Conservation (phyloP, 768 basidiomycete species). For the Coprinopsis strossmayeri region DNA sequence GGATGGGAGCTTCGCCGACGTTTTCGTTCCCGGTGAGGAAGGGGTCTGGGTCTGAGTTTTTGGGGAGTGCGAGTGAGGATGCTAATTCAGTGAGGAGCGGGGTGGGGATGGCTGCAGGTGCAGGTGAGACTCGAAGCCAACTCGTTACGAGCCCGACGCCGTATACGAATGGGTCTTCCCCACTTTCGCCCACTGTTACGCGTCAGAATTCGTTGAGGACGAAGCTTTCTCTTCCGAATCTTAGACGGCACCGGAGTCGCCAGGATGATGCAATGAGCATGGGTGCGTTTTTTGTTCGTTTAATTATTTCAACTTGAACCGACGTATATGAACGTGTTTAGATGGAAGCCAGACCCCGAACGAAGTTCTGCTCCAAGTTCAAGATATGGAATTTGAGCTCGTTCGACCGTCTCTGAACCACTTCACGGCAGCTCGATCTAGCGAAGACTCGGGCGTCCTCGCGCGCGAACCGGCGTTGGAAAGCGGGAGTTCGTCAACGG, state of each 20-base stretch:
- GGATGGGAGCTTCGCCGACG: not conserved
- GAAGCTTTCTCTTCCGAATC: slow-evolving; percentile 68
- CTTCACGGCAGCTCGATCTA: slow-evolving; percentile 30
- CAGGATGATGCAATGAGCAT: no score
- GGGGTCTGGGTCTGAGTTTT: not conserved
- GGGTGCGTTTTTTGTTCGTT: no score
- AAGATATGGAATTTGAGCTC: slow-evolving; percentile 80
- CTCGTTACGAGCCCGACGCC: slow-evolving; percentile 19
- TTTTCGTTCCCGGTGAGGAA: not conserved
- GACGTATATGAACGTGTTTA: not conserved
- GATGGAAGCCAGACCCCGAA: no score
- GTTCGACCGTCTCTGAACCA: slow-evolving; percentile 50
- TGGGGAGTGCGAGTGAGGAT: no score
- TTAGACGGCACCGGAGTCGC: no score
- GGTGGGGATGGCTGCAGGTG: not conserved
- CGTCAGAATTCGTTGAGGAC: slow-evolving; percentile 43
- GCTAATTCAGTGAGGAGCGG: no score
- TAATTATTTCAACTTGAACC: no score
- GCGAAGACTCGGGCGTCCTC: no score
- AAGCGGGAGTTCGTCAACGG: no score
- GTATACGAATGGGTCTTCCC: no score
- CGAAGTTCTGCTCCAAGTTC: slow-evolving; percentile 61
- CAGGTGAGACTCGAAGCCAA: slow-evolving; percentile 25
- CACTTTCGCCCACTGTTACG: no score
- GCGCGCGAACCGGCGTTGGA: no score